These are phyloP conservation scores for Sisymbrium irio DNA, from an alignment of 345 rosid genomes.

Conservation along the genomic window DNA sequence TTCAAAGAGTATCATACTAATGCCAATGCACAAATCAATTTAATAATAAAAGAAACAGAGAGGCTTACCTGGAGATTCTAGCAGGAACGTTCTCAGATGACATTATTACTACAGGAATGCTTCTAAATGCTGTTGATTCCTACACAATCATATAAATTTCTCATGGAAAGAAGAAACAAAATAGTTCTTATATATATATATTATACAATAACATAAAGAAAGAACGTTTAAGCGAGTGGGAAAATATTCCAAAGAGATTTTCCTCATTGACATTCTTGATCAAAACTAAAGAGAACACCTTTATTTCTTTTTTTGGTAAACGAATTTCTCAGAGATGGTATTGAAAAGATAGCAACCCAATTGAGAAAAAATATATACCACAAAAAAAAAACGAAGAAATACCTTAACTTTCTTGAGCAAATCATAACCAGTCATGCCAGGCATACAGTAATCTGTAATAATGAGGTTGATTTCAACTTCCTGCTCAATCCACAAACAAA, in stretches of 20 bases:
- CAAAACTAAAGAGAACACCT: background rate
- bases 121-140: slow-evolving; percentile 65
- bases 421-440: slow-evolving; percentile 97
- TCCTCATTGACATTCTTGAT: slow-evolving; percentile 19
- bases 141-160: slow-evolving; percentile 26
- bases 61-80: slow-evolving; percentile 57
- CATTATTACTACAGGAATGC: slow-evolving; percentile 90
- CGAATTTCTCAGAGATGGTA: slow-evolving; percentile 8
- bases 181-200: background rate
- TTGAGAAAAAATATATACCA: background rate
- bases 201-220: background rate
- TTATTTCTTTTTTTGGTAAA: slow-evolving; percentile 25
- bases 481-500: slow-evolving; percentile 10
- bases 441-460: slow-evolving; percentile 96
- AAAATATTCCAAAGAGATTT: slow-evolving; percentile 23
- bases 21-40: background rate
- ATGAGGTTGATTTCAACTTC: slow-evolving; percentile 66
- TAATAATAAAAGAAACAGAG: background rate
- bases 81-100: slow-evolving; percentile 90
- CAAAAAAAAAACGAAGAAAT: background rate
- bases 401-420: slow-evolving; percentile 83
- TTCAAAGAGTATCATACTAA: background rate
- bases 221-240: background rate
- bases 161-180: background rate
- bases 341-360: slow-evolving; percentile 19